Conservation (phyloP, 495 filamentous ascomycete genomes). For the Penicillium cataractarum region DNA sequence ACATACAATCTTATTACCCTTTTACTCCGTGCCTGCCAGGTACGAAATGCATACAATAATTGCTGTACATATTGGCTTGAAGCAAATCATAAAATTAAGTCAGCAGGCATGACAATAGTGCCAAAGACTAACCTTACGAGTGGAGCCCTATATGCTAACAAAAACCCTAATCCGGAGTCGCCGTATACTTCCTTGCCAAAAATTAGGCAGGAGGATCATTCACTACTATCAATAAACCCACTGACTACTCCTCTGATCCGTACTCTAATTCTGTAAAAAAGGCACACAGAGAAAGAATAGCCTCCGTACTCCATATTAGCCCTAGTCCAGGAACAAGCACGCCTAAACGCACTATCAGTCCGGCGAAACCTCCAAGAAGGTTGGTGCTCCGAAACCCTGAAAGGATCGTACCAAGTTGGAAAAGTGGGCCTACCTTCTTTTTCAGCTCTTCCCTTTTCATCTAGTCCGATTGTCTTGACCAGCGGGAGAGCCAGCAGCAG, state of each 20-base stretch:
- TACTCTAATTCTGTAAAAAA: not conserved
- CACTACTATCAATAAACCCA: not conserved
- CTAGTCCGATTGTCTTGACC: not conserved
- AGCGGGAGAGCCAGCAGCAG: not conserved
- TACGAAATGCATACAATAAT: conserved; percentile 3
- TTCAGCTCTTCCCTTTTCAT: not conserved
- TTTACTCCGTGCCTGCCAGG: not conserved
- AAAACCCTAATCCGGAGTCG: not conserved
- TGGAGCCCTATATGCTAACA: not conserved
- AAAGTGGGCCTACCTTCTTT: conserved; percentile 17
- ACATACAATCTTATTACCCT: not conserved
- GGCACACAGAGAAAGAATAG: not conserved
- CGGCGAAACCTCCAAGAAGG: conserved; percentile 28
- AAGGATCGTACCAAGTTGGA: not conserved
- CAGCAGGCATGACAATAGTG: conserved; percentile 2
- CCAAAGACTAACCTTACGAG: not conserved
- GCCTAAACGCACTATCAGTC: conserved; percentile 7
- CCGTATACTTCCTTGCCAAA: not conserved
- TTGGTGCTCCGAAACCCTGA: conserved; percentile 29
- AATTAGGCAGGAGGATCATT: conserved; percentile 6
- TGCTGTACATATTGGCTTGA: not conserved
- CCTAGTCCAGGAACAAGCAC: conserved; percentile 6
- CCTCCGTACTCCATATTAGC: not conserved
- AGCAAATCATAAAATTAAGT: conserved; percentile 3
- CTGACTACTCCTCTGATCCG: no score